phyloP scores from a whole-genome alignment of 1,139 yeast genomes.

The Lodderomyces orthopsilosis region DNA sequence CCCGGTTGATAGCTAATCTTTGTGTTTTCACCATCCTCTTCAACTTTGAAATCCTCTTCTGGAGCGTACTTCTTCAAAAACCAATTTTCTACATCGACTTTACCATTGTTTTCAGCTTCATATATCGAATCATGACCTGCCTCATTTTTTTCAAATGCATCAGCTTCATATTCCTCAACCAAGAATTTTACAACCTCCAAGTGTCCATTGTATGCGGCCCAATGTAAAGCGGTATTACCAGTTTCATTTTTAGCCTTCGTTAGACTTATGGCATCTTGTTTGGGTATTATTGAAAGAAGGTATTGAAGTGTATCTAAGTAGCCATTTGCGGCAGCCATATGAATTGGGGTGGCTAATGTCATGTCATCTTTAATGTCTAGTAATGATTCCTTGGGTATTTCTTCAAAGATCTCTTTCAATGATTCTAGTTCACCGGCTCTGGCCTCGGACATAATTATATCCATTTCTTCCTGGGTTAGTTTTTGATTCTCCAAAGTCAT shows the following conservation, averaged over 20 bases:
- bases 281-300: constrained; percentile 49
- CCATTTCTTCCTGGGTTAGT: constrained; percentile 69
- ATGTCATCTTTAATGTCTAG: constrained; percentile 57
- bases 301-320: constrained; percentile 67
- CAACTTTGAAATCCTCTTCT: constrained; percentile 52
- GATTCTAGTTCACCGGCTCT: constrained; percentile 83
- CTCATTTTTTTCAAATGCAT: constrained; percentile 72
- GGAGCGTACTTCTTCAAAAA: constrained; percentile 69
- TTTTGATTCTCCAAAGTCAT: background rate
- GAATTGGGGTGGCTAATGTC: constrained; percentile 74
- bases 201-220: constrained; percentile 93
- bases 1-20: constrained; percentile 50
- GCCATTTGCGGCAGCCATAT: constrained; percentile 95
- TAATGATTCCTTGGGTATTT: constrained; percentile 52
- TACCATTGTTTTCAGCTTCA: constrained; percentile 79
- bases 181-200: constrained; percentile 64
- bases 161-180: constrained; percentile 73
- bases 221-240: constrained; percentile 92
- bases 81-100: constrained; percentile 67
- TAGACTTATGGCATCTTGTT: constrained; percentile 44
- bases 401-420: constrained; percentile 63
- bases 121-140: constrained; percentile 81
- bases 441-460: constrained; percentile 76
- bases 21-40: constrained; percentile 42
- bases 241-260: constrained; percentile 64